Evolutionary conservation across 768 basidiomycete genomes (phyloP), one percentile per base, ranked within the genome.

Genomic region (Psilocybe cubensis): DNA sequence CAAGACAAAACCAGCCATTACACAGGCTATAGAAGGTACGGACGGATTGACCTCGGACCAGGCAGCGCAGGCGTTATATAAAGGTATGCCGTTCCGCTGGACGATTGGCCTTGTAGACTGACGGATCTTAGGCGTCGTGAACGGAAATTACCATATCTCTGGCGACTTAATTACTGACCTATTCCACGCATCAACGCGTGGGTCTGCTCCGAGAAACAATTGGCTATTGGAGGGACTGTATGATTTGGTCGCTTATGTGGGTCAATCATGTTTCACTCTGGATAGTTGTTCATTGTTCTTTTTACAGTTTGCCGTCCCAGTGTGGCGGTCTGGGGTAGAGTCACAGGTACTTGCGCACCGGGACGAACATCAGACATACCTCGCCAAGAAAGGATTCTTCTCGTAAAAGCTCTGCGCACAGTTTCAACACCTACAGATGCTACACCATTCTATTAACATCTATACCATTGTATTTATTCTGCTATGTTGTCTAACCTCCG

Each of bases 101-200:
- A 33, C 31, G 31, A 33, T 41, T 45, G 8, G 27, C 18, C 24
- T 55, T 42, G n/a, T n/a, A n/a, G 24, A 31, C 28, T 35, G 3
- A 27, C 29, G 28, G 29, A 51, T 14, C 27, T 28, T 60, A 88
- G 92, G 92, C 23, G 79, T 96, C 10, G 78, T 85, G 63, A 81
- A 76, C 20, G 88, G 87, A 23, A 74, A 91, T 4, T 85, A 82
- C 53, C 90, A 95, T 58, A 93, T 94, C 56, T 85, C 89, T 0
- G 83, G 80, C 21, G 88, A 94, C 63, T 71, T 92, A 25, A 81
- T 88, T 29, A 85, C 86, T 3, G 72, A 78, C 49, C 59, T 94
- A 18, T 89, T 96, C 69, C 79, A 89, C 20, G 79, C 86, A 5
- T 84, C 82, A 6, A 86, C 88, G 0, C 78, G 86, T 18, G 92